Percentiles rank a stretch among this genome's conserved stretches.
phyloP scores from a whole-genome alignment of 257 asterid genomes.

The Coffea eugenioides region DNA sequence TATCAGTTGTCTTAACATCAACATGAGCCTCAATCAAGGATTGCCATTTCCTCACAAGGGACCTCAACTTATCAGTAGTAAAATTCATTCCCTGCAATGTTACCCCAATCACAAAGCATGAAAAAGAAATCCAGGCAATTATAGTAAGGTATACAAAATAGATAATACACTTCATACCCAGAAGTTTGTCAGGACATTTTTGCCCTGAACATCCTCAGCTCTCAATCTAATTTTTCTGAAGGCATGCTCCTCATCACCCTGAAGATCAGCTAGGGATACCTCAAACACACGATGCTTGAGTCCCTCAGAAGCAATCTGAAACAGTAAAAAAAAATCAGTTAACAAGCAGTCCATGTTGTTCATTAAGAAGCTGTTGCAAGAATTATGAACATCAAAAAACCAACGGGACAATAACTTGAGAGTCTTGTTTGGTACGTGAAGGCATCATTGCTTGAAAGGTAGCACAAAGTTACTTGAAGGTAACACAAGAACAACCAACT shows the following conservation, averaged over 20 bases:
- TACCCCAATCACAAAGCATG: not conserved
- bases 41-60: constrained; percentile 75
- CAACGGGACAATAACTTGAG: too few relatives aligned
- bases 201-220: constrained; percentile 84
- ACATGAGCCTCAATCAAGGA: constrained; percentile 80
- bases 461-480: not conserved
- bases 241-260: constrained; percentile 74
- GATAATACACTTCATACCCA: constrained; percentile 40
- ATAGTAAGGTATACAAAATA: too few relatives aligned
- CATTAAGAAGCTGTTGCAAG: not conserved
- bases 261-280: constrained; percentile 85
- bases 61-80: constrained; percentile 75
- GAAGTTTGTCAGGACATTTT: constrained; percentile 74
- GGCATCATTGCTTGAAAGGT: not conserved
- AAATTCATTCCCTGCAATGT: constrained; percentile 70
- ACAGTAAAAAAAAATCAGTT: not conserved
- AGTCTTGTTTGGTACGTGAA: too few relatives aligned
- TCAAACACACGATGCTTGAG: constrained; percentile 88
- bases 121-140: not conserved
- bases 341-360: not conserved
- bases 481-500: not conserved
- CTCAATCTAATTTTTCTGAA: constrained; percentile 87
- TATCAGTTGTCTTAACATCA: constrained; percentile 84
- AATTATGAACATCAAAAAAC: not conserved
- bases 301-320: constrained; percentile 89